A percentile compares a stretch with the other conserved stretches of the same genome.
These are phyloP conservation scores for Aspergillus tamarii DNA, from an alignment of 2,329 filamentous ascomycete species.

Conservation along the genomic window DNA sequence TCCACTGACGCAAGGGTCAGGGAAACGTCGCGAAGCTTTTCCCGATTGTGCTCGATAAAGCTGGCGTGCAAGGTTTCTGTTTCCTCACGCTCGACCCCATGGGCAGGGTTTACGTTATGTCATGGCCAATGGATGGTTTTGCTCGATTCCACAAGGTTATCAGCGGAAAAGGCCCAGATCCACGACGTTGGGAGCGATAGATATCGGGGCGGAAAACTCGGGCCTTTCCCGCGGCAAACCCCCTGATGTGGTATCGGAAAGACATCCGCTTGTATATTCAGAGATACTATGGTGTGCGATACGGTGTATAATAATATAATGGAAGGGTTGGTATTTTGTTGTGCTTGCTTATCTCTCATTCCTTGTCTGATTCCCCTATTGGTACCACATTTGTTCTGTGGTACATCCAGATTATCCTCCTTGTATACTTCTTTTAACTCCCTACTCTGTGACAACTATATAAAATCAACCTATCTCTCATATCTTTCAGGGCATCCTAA, in stretches of 20 bases:
- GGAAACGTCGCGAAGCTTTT: conserved; percentile 22
- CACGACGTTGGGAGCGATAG: conserved; percentile 24
- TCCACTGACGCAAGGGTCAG: conserved; percentile 23
- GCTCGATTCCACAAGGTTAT: conserved; percentile 33
- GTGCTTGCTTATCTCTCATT: conserved; percentile 2
- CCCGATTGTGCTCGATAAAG: conserved; percentile 23
- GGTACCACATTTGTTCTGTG: background rate
- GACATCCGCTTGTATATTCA: conserved; percentile 37
- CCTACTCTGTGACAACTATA: background rate
- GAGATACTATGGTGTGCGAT: conserved; percentile 19
- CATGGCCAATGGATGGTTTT: conserved; percentile 26
- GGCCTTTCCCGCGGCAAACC: conserved; percentile 41
- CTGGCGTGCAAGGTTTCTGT: conserved; percentile 25
- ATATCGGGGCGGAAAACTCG: conserved; percentile 36
- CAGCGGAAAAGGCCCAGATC: conserved; percentile 33
- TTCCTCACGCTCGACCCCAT: conserved; percentile 5
- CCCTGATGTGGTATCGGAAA: conserved; percentile 23
- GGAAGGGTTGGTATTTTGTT: conserved; percentile 19
- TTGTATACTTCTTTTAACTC: conserved; percentile 3
- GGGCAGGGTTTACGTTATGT: conserved; percentile 27
- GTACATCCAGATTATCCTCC: background rate
- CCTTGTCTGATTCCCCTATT: background rate
- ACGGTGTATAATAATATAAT: conserved; percentile 28
- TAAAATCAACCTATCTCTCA: conserved; percentile 3
- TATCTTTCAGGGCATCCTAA: conserved; percentile 8